Conservation (phyloP, 768 basidiomycete genomes). For the Gloeopeniophorella convolvens region DNA sequence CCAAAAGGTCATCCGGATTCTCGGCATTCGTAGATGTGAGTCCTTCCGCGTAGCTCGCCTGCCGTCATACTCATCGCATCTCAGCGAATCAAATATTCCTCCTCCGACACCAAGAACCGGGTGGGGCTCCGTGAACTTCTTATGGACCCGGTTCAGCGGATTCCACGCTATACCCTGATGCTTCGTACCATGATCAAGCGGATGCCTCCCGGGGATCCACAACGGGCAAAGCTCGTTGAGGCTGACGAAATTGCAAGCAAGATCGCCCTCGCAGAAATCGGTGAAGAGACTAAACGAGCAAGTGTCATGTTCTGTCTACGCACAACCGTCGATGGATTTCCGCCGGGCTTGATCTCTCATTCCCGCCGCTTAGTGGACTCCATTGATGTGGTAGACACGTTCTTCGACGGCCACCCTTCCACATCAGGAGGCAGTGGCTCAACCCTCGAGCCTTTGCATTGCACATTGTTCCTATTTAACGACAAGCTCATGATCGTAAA, state of each 20-base stretch:
- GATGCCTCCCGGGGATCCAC: conserved; percentile 72
- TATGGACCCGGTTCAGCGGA: conserved; percentile 95
- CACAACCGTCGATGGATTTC: conserved; percentile 84
- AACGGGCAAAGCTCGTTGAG: conserved; percentile 71
- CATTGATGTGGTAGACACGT: conserved; percentile 85
- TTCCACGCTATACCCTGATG: conserved; percentile 89
- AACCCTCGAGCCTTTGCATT: conserved; percentile 52
- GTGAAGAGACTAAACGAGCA: conserved; percentile 86
- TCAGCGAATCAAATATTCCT: conserved; percentile 86
- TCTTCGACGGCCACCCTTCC: conserved; percentile 48
- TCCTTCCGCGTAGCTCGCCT: conserved; percentile 12
- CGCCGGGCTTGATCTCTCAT: conserved; percentile 83
- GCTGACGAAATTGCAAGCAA: conserved; percentile 84
- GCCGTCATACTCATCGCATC: not conserved
- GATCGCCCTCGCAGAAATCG: conserved; percentile 87
- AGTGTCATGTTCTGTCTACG: conserved; percentile 82
- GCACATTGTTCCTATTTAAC: conserved; percentile 88
- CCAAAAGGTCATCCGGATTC: conserved; percentile 77
- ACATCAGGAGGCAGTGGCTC: conserved; percentile 36
- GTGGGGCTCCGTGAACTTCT: conserved; percentile 86
- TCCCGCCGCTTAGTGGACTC: conserved; percentile 85
- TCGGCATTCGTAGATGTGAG: conserved; percentile 82
- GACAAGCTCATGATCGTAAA: conserved; percentile 92
- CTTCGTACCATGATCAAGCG: conserved; percentile 90
- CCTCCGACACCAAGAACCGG: conserved; percentile 66